Evolutionary conservation across 139 green algal genomes (phyloP).

Genomic region (Micractinium conductrix): DNA sequence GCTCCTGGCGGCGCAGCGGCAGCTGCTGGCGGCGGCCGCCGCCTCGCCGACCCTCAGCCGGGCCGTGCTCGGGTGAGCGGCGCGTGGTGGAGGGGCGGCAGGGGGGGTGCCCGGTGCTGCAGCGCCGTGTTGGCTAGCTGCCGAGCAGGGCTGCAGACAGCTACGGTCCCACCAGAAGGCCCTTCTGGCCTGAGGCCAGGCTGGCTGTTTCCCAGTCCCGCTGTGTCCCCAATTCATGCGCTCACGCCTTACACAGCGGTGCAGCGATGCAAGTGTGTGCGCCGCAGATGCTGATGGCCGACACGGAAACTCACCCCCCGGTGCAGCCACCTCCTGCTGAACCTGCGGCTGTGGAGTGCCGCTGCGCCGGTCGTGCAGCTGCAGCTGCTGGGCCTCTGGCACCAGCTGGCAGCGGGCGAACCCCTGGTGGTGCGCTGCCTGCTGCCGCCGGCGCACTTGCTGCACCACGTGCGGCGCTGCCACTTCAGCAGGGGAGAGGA

Average conservation of each 20-base stretch:
- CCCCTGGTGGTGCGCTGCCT: slow-evolving; percentile 20
- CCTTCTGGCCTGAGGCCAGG: no score
- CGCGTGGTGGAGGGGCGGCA: no score
- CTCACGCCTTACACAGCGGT: no score
- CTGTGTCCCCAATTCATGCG: no score
- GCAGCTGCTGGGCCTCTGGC: slow-evolving; percentile 25
- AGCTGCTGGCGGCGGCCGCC: slow-evolving; percentile 30
- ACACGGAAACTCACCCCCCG: neutral
- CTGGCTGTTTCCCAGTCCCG: no score
- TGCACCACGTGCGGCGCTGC: neutral
- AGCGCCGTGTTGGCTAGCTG: no score
- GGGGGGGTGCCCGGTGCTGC: no score
- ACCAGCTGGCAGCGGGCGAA: slow-evolving; percentile 41
- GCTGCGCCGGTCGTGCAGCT: slow-evolving; percentile 39
- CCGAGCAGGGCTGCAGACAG: no score
- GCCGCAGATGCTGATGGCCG: no score
- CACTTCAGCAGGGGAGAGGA: neutral
- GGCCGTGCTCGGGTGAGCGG: slow-evolving; percentile 10
- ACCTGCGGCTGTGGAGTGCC: slow-evolving; percentile 50
- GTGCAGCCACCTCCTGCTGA: slow-evolving; percentile 46
- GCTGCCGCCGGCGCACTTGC: slow-evolving; percentile 18
- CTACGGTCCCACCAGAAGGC: no score
- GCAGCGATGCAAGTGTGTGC: no score
- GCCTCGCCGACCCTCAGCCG: slow-evolving; percentile 8
- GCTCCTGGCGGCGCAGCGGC: slow-evolving; percentile 40